Evolutionary conservation across 352 stramenopile species (phyloP).

Genomic region (Pythium biforme): DNA sequence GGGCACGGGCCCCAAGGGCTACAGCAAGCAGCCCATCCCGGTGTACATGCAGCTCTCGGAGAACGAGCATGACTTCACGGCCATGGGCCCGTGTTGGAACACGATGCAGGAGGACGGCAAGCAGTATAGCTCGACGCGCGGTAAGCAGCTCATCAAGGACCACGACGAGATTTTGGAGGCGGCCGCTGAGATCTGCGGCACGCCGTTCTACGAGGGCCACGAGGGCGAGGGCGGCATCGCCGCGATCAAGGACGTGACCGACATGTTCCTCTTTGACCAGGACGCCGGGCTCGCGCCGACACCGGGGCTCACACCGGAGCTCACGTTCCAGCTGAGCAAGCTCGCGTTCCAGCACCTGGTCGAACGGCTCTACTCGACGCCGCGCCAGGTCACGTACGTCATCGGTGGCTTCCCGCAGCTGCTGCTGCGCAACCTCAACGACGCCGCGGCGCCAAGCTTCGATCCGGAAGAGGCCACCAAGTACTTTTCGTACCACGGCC

Average conservation of each 20-base stretch:
- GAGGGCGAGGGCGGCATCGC: conserved; percentile 39
- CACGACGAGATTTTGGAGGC: conserved; percentile 42
- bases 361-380: conserved; percentile 69
- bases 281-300: conserved; percentile 53
- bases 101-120: conserved; percentile 55
- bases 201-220: conserved; percentile 39
- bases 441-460: conserved; percentile 33
- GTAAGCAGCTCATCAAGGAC: conserved; percentile 37
- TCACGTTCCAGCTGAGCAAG: conserved; percentile 45
- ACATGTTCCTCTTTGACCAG: conserved; percentile 74
- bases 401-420: conserved; percentile 70
- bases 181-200: conserved; percentile 45
- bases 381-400: conserved; percentile 57
- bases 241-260: conserved; percentile 70
- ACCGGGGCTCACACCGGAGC: conserved; percentile 43
- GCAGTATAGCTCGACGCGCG: conserved; percentile 40
- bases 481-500: conserved; percentile 78
- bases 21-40: conserved; percentile 59
- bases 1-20: conserved; percentile 56
- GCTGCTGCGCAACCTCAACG: conserved; percentile 59
- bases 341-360: conserved; percentile 76
- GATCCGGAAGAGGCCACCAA: conserved; percentile 42
- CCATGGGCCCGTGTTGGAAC: conserved; percentile 60
- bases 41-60: conserved; percentile 80
- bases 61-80: conserved; percentile 80